These are phyloP conservation scores for Iris pallida DNA, from an alignment of 116 monocot species.

Conservation along the genomic window DNA sequence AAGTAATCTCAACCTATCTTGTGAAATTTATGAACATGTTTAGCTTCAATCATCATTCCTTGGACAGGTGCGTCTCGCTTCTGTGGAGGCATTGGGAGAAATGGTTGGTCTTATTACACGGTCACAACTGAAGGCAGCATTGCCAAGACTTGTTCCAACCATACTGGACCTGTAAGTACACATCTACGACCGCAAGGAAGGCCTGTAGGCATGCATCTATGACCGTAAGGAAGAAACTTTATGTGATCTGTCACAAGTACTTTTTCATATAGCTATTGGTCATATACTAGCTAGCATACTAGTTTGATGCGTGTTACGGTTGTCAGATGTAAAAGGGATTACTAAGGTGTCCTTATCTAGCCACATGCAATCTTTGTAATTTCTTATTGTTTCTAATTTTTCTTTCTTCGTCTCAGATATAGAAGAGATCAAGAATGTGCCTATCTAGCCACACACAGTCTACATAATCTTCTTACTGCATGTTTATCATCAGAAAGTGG, in stretches of 20 bases:
- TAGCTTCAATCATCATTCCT: not conserved
- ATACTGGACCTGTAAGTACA: constrained; percentile 70
- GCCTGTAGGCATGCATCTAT: not conserved
- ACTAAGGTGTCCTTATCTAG: too few relatives aligned
- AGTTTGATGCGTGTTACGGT: not conserved
- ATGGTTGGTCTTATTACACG: constrained; percentile 94
- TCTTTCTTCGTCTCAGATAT: constrained; percentile 41
- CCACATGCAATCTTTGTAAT: not conserved
- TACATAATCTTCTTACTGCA: constrained; percentile 81
- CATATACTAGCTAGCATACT: not conserved
- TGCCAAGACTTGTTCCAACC: constrained; percentile 74
- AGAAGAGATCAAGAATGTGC: constrained; percentile 74
- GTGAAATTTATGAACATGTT: not conserved
- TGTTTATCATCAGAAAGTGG: constrained; percentile 79
- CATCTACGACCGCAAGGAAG: not conserved
- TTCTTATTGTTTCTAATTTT: constrained; percentile 8
- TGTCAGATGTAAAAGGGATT: too few relatives aligned
- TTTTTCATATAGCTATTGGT: too few relatives aligned
- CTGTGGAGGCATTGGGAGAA: constrained; percentile 88
- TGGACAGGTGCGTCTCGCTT: constrained; percentile 72
- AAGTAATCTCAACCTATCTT: too few relatives aligned
- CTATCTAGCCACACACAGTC: constrained; percentile 59
- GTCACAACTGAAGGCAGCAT: constrained; percentile 78
- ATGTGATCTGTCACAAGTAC: not conserved
- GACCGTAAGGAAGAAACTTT: not conserved